Evolutionary conservation across 1,284 basidiomycete species (phyloP).

Genomic region (Stereum hirsutum): DNA sequence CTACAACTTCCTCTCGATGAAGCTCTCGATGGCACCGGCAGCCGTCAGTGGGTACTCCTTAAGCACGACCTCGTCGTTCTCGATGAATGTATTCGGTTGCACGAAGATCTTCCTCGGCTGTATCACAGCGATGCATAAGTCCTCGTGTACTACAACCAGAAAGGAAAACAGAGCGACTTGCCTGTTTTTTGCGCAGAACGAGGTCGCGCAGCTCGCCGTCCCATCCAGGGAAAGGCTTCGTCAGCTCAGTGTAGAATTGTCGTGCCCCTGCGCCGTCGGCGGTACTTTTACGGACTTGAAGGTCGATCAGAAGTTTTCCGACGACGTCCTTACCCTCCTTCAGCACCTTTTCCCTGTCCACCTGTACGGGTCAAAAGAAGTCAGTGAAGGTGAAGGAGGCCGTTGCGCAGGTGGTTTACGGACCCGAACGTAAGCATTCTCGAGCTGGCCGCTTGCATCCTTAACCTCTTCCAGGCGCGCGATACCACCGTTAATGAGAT

Average conservation of each 20-base stretch:
- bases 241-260: constrained; percentile 66
- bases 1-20: constrained; percentile 63
- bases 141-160: too few species aligned
- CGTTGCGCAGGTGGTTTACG: too few species aligned
- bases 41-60: constrained; percentile 70
- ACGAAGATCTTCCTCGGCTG: constrained; percentile 78
- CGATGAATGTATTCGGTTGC: constrained; percentile 68
- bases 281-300: constrained; percentile 77
- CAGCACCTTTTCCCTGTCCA: constrained; percentile 63
- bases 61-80: constrained; percentile 55
- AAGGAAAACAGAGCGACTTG: constrained; percentile 21
- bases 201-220: constrained; percentile 66
- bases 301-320: constrained; percentile 65
- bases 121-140: too few species aligned
- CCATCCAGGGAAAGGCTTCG: constrained; percentile 65
- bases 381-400: neutral
- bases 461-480: constrained; percentile 62
- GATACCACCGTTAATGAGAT: constrained; percentile 64
- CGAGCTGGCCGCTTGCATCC: constrained; percentile 42
- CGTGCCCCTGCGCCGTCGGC: constrained; percentile 73
- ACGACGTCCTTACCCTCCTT: constrained; percentile 52
- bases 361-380: constrained; percentile 25
- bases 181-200: constrained; percentile 72
- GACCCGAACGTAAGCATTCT: constrained; percentile 64
- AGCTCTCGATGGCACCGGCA: constrained; percentile 70